Evolutionary conservation across 1,139 yeast species (phyloP).

Genomic region (Sugiyamaella paludigena): DNA sequence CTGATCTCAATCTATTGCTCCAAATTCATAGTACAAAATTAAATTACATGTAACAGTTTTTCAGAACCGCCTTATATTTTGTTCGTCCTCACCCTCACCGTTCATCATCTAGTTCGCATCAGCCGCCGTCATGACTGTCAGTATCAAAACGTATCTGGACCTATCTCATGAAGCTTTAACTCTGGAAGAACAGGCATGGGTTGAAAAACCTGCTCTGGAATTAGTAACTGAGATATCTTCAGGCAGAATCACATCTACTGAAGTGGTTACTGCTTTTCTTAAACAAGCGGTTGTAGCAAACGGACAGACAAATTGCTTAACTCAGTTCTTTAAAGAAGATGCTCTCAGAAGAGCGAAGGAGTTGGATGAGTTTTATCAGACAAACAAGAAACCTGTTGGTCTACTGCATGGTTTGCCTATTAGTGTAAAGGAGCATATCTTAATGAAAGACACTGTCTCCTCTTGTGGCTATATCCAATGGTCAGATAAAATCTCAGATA

Average conservation of each 20-base stretch:
- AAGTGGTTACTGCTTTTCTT: conserved; percentile 2
- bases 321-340: conserved; percentile 31
- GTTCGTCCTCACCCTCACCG: too few relatives aligned
- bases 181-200: neutral
- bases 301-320: conserved; percentile 26
- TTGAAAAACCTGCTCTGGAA: neutral
- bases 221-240: neutral
- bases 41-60: too few relatives aligned
- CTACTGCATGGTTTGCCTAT: conserved; percentile 53
- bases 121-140: too few relatives aligned
- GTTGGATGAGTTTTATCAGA: conserved; percentile 42
- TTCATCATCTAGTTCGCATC: too few relatives aligned
- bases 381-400: conserved; percentile 27
- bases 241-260: neutral
- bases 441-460: conserved; percentile 44
- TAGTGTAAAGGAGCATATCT: conserved; percentile 51
- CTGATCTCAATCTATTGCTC: too few relatives aligned
- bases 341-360: conserved; percentile 45
- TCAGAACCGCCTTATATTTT: too few relatives aligned
- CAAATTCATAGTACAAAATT: too few relatives aligned
- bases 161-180: too few relatives aligned
- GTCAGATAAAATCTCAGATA: conserved; percentile 30
- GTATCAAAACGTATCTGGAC: too few relatives aligned
- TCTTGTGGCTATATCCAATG: conserved; percentile 43
- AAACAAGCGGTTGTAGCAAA: neutral